Conservation (phyloP, 2,329 filamentous ascomycete genomes). For the Aspergillus sp. region DNA sequence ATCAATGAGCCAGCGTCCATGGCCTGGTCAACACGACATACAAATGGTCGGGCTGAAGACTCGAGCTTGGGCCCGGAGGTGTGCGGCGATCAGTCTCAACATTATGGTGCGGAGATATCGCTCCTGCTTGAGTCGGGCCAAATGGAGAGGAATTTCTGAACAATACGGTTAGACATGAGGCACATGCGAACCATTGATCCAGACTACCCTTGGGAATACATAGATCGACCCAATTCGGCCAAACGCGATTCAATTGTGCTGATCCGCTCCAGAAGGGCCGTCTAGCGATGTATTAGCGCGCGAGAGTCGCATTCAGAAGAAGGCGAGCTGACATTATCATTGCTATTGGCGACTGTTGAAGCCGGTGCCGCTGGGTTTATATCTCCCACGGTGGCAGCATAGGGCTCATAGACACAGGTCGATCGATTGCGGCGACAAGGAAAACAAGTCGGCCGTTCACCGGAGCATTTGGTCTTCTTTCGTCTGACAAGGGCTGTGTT, state of each 20-base stretch:
- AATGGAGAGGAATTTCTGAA: no score
- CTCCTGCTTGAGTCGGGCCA: no score
- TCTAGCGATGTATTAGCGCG: constrained; percentile 1
- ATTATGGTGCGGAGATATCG: no score
- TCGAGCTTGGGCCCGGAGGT: constrained; percentile 15
- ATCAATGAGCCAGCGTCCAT: background rate
- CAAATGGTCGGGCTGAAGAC: background rate
- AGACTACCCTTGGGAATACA: no score
- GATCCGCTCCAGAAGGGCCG: constrained; percentile 19
- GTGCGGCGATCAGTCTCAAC: no score
- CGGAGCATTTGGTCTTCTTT: constrained; percentile 26
- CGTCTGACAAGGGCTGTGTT: constrained; percentile 12
- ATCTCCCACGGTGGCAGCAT: constrained; percentile 8
- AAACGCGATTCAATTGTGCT: constrained; percentile 23
- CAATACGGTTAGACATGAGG: no score
- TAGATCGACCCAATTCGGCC: constrained; percentile 3
- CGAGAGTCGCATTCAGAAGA: background rate
- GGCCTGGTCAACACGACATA: background rate
- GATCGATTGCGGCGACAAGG: constrained; percentile 26
- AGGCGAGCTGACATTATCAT: background rate
- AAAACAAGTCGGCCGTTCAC: constrained; percentile 23
- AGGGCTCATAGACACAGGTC: constrained; percentile 26
- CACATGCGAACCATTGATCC: no score
- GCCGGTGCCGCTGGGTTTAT: background rate
- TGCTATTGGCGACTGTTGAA: background rate